A percentile compares a stretch with the other conserved stretches of the same genome.
phyloP scores from a whole-genome alignment of 106 monocot genomes.

The Vanilla planifolia region DNA sequence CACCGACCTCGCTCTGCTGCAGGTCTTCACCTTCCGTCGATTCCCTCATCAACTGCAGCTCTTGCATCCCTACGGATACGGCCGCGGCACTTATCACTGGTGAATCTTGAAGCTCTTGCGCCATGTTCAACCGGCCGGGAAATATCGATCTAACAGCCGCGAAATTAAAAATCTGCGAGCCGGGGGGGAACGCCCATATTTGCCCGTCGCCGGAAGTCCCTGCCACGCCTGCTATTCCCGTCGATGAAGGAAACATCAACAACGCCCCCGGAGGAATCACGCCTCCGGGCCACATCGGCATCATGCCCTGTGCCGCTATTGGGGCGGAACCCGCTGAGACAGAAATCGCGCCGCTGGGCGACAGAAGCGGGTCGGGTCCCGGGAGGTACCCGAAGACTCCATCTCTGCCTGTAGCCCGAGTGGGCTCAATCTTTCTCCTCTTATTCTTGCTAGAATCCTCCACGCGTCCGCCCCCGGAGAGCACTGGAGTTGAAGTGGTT shows the following conservation, averaged over 20 bases:
- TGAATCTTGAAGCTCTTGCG: no score
- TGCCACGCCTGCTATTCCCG: conserved; percentile 10
- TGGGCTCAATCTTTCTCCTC: conserved; percentile 23
- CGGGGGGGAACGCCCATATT: neutral
- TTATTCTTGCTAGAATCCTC: neutral
- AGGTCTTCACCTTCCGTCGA: neutral
- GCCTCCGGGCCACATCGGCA: conserved; percentile 30
- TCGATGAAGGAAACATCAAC: neutral
- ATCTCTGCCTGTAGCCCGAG: neutral
- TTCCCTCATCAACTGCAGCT: conserved; percentile 7
- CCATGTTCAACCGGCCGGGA: no score
- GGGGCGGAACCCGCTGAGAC: conserved; percentile 22
- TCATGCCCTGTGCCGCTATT: no score
- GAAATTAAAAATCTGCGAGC: neutral
- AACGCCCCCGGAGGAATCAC: conserved; percentile 13
- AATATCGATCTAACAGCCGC: neutral
- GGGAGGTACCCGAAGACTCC: neutral
- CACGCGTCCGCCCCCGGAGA: no score
- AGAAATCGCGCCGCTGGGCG: conserved; percentile 4
- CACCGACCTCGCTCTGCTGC: neutral
- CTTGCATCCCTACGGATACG: neutral
- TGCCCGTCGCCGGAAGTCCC: neutral
- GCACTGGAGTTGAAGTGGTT: neutral
- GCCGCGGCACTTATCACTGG: no score
- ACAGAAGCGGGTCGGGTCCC: neutral